Conservation (phyloP, 352 stramenopile genomes). For the Globisporangium viniferum region DNA sequence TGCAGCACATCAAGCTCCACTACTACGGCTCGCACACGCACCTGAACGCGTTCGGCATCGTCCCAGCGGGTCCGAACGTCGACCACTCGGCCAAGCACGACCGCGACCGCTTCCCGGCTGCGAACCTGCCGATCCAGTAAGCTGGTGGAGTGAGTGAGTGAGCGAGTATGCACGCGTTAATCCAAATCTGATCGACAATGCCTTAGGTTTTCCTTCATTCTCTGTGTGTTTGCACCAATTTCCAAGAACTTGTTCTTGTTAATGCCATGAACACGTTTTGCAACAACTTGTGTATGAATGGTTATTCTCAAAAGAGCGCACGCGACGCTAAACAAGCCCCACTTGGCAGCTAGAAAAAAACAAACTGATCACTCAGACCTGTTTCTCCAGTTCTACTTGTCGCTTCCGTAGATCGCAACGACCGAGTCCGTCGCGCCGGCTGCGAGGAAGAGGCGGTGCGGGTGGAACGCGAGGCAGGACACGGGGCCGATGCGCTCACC, state of each 20-base stretch:
- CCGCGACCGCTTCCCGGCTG: constrained; percentile 51
- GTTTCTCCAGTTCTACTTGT: constrained; percentile 41
- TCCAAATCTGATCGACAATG: neutral
- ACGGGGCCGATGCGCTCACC: constrained; percentile 96
- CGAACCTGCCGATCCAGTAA: constrained; percentile 31
- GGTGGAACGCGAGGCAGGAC: constrained; percentile 97
- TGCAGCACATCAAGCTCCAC: constrained; percentile 97
- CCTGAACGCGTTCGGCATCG: constrained; percentile 93
- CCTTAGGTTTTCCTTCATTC: neutral
- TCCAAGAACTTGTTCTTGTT: neutral
- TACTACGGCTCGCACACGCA: constrained; percentile 95
- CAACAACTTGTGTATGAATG: constrained; percentile 6
- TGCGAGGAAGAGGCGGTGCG: constrained; percentile 93
- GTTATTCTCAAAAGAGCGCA: neutral
- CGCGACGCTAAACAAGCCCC: neutral
- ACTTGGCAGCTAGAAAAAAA: neutral
- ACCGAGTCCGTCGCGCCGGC: constrained; percentile 95
- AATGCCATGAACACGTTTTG: neutral
- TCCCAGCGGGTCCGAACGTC: constrained; percentile 77
- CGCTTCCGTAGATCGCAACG: constrained; percentile 91
- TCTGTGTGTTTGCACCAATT: constrained; percentile 2
- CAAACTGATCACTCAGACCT: neutral
- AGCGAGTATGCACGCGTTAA: neutral
- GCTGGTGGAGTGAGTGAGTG: neutral
- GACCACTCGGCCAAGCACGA: constrained; percentile 61